Base-by-base conservation (phyloP, 2,329 filamentous ascomycete species). In the Pseudocercospora fijiensis region DNA sequence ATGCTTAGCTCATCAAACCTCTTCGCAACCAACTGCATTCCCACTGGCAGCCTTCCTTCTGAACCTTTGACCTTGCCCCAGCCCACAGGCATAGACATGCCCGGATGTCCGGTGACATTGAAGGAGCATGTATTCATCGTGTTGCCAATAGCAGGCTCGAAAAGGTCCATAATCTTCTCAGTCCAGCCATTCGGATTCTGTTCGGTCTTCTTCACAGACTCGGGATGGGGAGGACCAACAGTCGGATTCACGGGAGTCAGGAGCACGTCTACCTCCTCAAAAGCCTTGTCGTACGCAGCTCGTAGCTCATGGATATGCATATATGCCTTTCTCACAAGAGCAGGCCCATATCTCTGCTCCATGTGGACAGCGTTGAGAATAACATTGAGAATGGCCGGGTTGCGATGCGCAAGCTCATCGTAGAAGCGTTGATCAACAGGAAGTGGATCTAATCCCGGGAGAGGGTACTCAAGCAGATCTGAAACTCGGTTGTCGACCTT, bases 51-150 rank as follows among this genome's bases (percentile, higher is more conserved):
- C 66, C 69, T 75, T 2, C 66, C 73, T 11, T 66, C 62, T 1
- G 65, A 69, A 20, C 69, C 70, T 37, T 69, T 67, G n/a, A 68
- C 66, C 49, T 57, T 65, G 3, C 69, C 71, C 72, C 72, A 75
- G 4, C 76, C 74, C 2, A 73, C 80, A 72, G 82, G 82, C 63
- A 85, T 79, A 41, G 75, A 78, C 70, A 84, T 70, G 0, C 77
- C 82, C 3, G 81, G 82, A 72, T 84, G 82, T 0, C 82, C 82
- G 1, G 81, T 83, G 4, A 80, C 70, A 72, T 84, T 83, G 69
- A 84, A 84, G 3, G 78, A 77, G 30, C 76, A 77, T 0, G 81
- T 77, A 61, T 77, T 83, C 62, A 77, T 73, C 8, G 78, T 79
- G 9, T 79, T 76, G 2, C 80, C 80, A 43, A 84, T 77, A 1